phyloP scores from a whole-genome alignment of 768 basidiomycete genomes.

The Amanita inopinata region DNA sequence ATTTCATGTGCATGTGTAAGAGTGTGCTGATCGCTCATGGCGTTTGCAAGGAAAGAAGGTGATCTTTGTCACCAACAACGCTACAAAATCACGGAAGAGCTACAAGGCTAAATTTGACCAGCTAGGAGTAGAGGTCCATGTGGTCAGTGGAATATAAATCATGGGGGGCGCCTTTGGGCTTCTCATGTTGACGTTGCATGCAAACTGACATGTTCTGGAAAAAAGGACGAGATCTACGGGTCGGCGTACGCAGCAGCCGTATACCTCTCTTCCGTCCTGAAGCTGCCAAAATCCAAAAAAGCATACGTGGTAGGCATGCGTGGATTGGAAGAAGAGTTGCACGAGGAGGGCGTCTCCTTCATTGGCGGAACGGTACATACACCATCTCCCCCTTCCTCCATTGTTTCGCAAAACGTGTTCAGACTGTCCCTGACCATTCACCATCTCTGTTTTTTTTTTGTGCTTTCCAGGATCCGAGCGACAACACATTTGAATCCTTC shows the following conservation, averaged over 20 bases:
- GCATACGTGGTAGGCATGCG: slow-evolving; percentile 92
- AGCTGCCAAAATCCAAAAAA: slow-evolving; percentile 84
- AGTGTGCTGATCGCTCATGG: slow-evolving; percentile 2
- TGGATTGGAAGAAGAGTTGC: slow-evolving; percentile 89
- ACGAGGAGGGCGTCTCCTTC: slow-evolving; percentile 72
- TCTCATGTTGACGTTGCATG: too few species aligned
- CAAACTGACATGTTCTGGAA: not conserved
- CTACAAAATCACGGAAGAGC: slow-evolving; percentile 79
- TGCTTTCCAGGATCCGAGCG: slow-evolving; percentile 62
- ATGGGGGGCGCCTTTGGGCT: too few species aligned
- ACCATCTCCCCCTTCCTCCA: not conserved
- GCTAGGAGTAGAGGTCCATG: slow-evolving; percentile 74
- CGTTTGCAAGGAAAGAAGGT: slow-evolving; percentile 60
- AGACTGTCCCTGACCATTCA: too few species aligned
- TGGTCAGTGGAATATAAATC: slow-evolving; percentile 70
- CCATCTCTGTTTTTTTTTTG: slow-evolving; percentile 2
- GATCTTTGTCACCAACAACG: slow-evolving; percentile 96
- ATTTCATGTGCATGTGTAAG: slow-evolving; percentile 9
- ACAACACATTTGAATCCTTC: slow-evolving; percentile 67
- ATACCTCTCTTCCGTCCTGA: slow-evolving; percentile 79
- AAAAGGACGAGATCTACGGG: slow-evolving; percentile 93
- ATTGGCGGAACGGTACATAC: slow-evolving; percentile 74
- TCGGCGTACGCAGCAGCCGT: slow-evolving; percentile 74
- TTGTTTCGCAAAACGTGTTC: not conserved
- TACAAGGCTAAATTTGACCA: slow-evolving; percentile 91